These are phyloP conservation scores for Carex kokanica DNA, from an alignment of 176 grass and related monocot species.

Conservation along the genomic window DNA sequence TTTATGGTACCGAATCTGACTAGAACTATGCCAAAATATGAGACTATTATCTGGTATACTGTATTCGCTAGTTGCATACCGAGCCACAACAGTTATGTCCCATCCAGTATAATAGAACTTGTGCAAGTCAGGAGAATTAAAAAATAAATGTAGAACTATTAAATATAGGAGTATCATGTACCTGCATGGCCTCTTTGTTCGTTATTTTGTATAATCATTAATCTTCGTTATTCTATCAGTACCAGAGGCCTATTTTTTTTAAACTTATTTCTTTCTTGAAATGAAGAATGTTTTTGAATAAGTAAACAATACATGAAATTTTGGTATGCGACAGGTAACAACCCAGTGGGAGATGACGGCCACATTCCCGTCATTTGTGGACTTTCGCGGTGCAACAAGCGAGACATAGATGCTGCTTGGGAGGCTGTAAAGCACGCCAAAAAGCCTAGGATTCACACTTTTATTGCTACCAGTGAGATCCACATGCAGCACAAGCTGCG, in stretches of 20 bases:
- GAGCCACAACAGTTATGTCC: background rate
- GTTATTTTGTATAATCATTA: background rate
- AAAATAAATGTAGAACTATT: background rate
- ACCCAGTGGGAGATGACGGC: slow-evolving; percentile 40
- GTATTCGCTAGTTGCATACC: background rate
- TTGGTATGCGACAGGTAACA: slow-evolving; percentile 8
- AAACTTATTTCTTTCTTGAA: background rate
- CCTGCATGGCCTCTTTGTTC: background rate
- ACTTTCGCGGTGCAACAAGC: slow-evolving; percentile 67
- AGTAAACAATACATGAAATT: background rate
- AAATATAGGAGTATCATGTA: background rate
- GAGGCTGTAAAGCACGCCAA: slow-evolving; percentile 75
- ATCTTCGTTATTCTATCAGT: background rate
- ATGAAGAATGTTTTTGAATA: background rate
- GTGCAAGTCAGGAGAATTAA: background rate
- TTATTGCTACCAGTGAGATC: slow-evolving; percentile 90
- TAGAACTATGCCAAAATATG: background rate
- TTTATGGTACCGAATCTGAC: background rate
- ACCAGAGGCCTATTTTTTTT: background rate
- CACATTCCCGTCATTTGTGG: slow-evolving; percentile 85
- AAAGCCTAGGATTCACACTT: slow-evolving; percentile 66
- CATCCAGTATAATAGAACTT: background rate
- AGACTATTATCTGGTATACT: background rate
- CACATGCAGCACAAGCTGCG: slow-evolving; percentile 72
- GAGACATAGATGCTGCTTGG: slow-evolving; percentile 81